These are phyloP conservation scores for Lantana camara DNA, from an alignment of 257 asterid genomes.

Conservation along the genomic window DNA sequence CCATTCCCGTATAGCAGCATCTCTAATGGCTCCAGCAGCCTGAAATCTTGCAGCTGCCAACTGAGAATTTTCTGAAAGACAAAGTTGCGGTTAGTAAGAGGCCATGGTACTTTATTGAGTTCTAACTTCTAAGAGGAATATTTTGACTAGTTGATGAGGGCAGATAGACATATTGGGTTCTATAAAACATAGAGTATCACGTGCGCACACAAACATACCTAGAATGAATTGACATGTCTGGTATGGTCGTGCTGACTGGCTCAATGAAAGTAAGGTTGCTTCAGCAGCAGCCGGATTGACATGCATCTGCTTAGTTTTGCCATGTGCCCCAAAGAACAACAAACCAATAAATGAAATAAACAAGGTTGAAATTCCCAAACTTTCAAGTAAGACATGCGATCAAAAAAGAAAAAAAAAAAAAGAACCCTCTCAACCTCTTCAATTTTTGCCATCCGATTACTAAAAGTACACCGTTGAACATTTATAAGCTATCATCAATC, in stretches of 20 bases:
- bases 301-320: conserved; percentile 62
- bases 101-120: conserved; percentile 9
- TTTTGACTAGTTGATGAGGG: conserved; percentile 2
- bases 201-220: conserved; percentile 54
- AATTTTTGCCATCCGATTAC: conserved; percentile 5
- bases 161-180: conserved; percentile 21
- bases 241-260: conserved; percentile 82
- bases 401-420: conserved; percentile 1
- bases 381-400: conserved; percentile 10
- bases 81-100: conserved; percentile 28
- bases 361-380: conserved; percentile 17
- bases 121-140: conserved; percentile 4
- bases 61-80: conserved; percentile 83
- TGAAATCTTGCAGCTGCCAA: conserved; percentile 85
- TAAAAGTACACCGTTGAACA: conserved; percentile 1
- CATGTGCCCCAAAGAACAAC: conserved; percentile 35
- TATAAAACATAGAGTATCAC: background rate
- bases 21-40: conserved; percentile 95
- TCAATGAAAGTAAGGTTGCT: conserved; percentile 71
- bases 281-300: conserved; percentile 87
- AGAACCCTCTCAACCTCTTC: background rate
- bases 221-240: conserved; percentile 82
- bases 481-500: too few relatives aligned
- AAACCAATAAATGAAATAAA: conserved; percentile 26
- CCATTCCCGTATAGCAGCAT: conserved; percentile 98